A percentile compares a stretch with the other conserved stretches of the same genome.
Conservation (phyloP, 2,329 filamentous ascomycete genomes). For the Ophiocordyceps camponoti-saundersi region DNA sequence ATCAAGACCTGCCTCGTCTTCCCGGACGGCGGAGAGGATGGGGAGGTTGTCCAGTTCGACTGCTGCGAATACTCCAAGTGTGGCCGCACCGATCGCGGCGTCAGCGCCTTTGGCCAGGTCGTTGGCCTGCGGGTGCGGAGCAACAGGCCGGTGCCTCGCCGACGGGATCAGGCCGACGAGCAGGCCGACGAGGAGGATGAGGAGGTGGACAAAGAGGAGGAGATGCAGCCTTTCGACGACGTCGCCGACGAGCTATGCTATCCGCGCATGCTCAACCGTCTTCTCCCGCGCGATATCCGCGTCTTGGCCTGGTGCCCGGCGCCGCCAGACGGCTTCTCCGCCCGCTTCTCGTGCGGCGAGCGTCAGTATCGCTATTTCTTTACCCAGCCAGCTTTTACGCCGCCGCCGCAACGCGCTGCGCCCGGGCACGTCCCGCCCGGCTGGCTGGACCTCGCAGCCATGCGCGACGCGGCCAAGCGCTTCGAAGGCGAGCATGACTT, state of each 20-base stretch:
- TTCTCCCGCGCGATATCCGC: conserved; percentile 79
- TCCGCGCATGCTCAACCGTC: conserved; percentile 63
- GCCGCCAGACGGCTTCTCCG: conserved; percentile 66
- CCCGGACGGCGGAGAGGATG: conserved; percentile 38
- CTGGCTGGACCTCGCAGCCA: conserved; percentile 75
- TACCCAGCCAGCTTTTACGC: conserved; percentile 76
- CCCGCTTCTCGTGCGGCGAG: conserved; percentile 83
- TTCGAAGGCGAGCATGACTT: conserved; percentile 85
- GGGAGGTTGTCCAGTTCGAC: conserved; percentile 60
- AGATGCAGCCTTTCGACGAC: conserved; percentile 34
- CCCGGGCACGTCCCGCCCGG: conserved; percentile 35
- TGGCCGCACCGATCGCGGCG: conserved; percentile 79
- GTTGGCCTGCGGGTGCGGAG: conserved; percentile 72
- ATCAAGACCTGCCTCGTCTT: conserved; percentile 69
- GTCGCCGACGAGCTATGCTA: conserved; percentile 73
- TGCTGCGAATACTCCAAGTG: conserved; percentile 89
- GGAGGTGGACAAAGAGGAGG: conserved; percentile 5
- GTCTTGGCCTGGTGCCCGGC: conserved; percentile 85
- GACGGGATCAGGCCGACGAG: conserved; percentile 7
- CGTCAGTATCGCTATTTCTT: conserved; percentile 95
- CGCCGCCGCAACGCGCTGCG: conserved; percentile 22
- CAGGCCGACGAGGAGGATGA: conserved; percentile 1
- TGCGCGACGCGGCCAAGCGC: conserved; percentile 64
- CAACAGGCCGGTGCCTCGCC: conserved; percentile 40
- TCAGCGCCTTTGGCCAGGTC: conserved; percentile 95